These are phyloP conservation scores for Ensete ventricosum DNA, from an alignment of 176 grass and related monocot genomes.

Conservation along the genomic window DNA sequence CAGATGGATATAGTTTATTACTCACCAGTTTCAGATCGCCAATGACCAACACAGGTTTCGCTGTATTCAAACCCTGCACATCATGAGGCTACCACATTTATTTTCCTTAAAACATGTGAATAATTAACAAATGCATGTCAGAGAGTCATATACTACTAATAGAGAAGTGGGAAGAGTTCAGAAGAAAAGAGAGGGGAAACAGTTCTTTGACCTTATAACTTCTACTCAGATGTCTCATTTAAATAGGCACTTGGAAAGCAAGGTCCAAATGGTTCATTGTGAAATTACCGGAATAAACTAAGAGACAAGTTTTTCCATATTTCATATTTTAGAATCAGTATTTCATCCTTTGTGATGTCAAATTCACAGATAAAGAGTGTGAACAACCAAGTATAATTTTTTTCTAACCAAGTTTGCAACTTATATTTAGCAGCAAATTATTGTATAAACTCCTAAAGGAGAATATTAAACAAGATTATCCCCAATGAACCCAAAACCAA, in stretches of 20 bases:
- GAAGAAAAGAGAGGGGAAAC: background rate
- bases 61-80: conserved; percentile 74
- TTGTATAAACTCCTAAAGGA: background rate
- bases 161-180: background rate
- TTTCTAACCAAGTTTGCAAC: background rate
- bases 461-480: background rate
- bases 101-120: conserved; percentile 1
- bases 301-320: background rate
- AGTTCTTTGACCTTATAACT: background rate
- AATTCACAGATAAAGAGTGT: background rate
- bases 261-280: background rate
- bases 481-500: background rate
- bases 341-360: background rate
- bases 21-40: conserved; percentile 64
- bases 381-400: background rate
- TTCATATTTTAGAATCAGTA: background rate
- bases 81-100: background rate
- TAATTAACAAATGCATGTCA: background rate
- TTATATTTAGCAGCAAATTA: background rate
- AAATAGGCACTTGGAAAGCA: background rate
- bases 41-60: conserved; percentile 43
- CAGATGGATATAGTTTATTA: conserved; percentile 1
- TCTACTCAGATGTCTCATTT: background rate
- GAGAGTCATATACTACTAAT: background rate
- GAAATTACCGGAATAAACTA: background rate